phyloP scores from a whole-genome alignment of 805 yeast species.

The Nematodospora valgi region DNA sequence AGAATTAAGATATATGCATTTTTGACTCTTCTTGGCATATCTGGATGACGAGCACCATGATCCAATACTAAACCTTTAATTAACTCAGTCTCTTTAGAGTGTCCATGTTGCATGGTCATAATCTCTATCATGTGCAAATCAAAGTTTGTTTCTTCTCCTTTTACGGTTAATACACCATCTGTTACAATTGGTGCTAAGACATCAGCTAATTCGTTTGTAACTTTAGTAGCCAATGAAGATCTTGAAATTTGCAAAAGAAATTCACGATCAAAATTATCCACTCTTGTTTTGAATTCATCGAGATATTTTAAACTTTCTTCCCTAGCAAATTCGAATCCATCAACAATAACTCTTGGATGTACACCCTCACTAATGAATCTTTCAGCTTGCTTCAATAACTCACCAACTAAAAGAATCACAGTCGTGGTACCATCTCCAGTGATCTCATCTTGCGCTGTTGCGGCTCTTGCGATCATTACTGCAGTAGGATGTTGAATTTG shows the following conservation, averaged over 20 bases:
- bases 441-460: conserved; percentile 97
- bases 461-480: conserved; percentile 79
- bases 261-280: conserved; percentile 70
- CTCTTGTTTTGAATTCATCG: conserved; percentile 57
- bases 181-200: conserved; percentile 91
- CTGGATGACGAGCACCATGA: conserved; percentile 99
- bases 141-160: conserved; percentile 47
- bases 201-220: conserved; percentile 69
- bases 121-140: conserved; percentile 98
- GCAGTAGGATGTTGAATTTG: conserved; percentile 68
- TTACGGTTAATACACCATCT: conserved; percentile 87
- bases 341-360: conserved; percentile 91
- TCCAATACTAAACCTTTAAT: conserved; percentile 90
- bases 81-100: conserved; percentile 78
- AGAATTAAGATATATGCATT: conserved; percentile 84
- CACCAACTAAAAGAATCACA: conserved; percentile 92
- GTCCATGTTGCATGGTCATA: conserved; percentile 95
- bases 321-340: conserved; percentile 92
- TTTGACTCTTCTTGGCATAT: conserved; percentile 87
- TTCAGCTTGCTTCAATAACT: conserved; percentile 90
- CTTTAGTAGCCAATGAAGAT: conserved; percentile 85
- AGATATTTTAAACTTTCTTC: conserved; percentile 67
- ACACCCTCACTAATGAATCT: conserved; percentile 89
- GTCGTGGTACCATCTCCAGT: conserved; percentile 99
- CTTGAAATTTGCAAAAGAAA: conserved; percentile 88